A percentile compares a stretch with the other conserved stretches of the same genome.
Evolutionary conservation across 257 asterid genomes (phyloP).

Genomic region (Solanum pimpinellifolium): DNA sequence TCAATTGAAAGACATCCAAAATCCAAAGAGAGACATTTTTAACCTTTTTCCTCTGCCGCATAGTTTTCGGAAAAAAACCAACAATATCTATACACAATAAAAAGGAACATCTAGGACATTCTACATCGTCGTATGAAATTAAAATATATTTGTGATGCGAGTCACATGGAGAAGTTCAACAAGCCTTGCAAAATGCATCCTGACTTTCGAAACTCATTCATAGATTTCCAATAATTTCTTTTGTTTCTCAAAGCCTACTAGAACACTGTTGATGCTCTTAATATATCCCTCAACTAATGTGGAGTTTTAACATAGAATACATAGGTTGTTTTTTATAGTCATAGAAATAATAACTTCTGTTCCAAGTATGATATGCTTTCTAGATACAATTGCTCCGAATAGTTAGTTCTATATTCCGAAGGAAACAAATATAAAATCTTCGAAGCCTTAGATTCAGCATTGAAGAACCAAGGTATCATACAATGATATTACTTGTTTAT

Average conservation of each 20-base stretch:
- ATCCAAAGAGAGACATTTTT: no score
- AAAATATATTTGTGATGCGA: not conserved
- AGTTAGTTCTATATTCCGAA: not conserved
- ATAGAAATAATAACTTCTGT: not conserved
- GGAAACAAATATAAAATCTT: not conserved
- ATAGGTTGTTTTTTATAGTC: not conserved
- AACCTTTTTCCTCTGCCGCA: no score
- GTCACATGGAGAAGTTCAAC: not conserved
- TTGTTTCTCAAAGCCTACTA: no score
- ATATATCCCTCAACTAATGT: not conserved
- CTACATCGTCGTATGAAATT: not conserved
- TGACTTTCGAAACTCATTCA: not conserved
- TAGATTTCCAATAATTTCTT: not conserved
- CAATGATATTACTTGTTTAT: not conserved
- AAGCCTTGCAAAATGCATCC: not conserved
- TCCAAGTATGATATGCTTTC: not conserved
- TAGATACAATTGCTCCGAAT: not conserved
- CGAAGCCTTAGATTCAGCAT: not conserved
- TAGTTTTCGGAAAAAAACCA: no score
- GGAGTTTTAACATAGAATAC: not conserved
- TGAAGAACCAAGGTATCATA: not conserved
- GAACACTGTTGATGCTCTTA: not conserved
- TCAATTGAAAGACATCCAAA: no score
- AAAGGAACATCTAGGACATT: not conserved
- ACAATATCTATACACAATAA: not conserved